Conservation (phyloP, 2,329 filamentous ascomycete species). For the Aureobasidium subglaciale region DNA sequence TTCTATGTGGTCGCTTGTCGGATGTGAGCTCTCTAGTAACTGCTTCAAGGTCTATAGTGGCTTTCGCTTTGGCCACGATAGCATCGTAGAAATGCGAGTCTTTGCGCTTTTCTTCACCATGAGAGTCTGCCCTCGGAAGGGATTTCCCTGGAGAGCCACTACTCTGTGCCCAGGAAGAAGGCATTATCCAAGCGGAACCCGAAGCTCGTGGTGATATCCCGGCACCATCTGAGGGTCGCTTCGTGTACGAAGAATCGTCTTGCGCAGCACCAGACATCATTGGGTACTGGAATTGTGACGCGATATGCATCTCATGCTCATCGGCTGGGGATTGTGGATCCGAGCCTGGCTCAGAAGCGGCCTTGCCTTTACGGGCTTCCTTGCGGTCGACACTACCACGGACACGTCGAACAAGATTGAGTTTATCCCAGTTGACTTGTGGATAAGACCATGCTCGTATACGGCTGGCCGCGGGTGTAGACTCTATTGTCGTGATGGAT, state of each 20-base stretch:
- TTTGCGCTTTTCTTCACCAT: not conserved
- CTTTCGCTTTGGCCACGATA: not conserved
- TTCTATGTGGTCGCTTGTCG: not conserved
- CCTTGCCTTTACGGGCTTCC: slow-evolving; percentile 3
- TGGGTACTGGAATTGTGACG: not conserved
- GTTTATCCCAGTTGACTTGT: not conserved
- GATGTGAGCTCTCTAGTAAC: not conserved
- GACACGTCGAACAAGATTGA: not conserved
- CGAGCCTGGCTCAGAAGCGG: not conserved
- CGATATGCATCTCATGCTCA: no score
- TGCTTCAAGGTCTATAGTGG: not conserved
- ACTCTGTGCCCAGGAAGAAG: no score
- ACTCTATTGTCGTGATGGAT: slow-evolving; percentile 1
- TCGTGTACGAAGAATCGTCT: not conserved
- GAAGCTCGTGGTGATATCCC: not conserved
- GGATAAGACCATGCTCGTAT: not conserved
- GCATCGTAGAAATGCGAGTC: not conserved
- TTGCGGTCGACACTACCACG: not conserved
- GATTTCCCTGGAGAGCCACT: not conserved
- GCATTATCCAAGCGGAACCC: not conserved
- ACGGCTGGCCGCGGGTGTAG: not conserved
- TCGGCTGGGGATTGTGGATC: not conserved
- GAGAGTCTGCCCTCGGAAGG: not conserved
- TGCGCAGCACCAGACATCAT: not conserved
- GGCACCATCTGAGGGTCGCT: not conserved